A percentile compares a stretch with the other conserved stretches of the same genome.
phyloP scores from a whole-genome alignment of 2,329 filamentous ascomycete species.

The Zasmidium angulare region DNA sequence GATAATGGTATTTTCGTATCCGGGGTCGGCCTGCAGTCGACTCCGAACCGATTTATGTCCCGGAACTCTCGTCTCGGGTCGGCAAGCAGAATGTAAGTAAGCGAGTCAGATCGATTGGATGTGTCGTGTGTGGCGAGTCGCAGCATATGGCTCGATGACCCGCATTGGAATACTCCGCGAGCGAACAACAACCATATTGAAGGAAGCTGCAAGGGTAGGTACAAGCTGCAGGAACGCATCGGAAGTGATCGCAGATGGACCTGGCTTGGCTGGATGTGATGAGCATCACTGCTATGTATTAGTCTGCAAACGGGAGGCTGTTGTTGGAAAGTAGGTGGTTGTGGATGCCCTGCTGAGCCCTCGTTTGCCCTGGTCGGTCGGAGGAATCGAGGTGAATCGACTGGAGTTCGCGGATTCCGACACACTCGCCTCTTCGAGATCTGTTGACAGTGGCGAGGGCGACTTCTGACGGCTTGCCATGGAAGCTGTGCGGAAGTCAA shows the following conservation, averaged over 20 bases:
- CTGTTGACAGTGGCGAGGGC: conserved; percentile 7
- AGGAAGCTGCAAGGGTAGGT: not conserved
- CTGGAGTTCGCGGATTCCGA: not conserved
- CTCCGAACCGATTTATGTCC: not conserved
- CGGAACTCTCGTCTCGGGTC: not conserved
- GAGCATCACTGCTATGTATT: too few relatives aligned
- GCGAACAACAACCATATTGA: conserved; percentile 9
- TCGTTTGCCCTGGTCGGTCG: not conserved
- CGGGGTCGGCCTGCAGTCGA: not conserved
- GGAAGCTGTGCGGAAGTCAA: conserved; percentile 6
- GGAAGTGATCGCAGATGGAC: conserved; percentile 5
- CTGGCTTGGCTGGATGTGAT: not conserved
- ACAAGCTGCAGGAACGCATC: not conserved
- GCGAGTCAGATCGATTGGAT: conserved; percentile 7
- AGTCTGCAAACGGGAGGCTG: not conserved
- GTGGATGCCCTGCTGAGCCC: too few relatives aligned
- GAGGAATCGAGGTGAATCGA: not conserved
- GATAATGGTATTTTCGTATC: not conserved
- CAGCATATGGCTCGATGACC: not conserved
- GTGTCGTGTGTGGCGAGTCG: not conserved
- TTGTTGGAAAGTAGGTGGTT: too few relatives aligned
- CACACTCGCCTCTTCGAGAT: not conserved
- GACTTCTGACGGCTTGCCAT: not conserved
- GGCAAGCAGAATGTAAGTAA: not conserved
- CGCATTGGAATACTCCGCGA: not conserved